Conservation (phyloP, 305 asterid species). For the Withania somnifera region DNA sequence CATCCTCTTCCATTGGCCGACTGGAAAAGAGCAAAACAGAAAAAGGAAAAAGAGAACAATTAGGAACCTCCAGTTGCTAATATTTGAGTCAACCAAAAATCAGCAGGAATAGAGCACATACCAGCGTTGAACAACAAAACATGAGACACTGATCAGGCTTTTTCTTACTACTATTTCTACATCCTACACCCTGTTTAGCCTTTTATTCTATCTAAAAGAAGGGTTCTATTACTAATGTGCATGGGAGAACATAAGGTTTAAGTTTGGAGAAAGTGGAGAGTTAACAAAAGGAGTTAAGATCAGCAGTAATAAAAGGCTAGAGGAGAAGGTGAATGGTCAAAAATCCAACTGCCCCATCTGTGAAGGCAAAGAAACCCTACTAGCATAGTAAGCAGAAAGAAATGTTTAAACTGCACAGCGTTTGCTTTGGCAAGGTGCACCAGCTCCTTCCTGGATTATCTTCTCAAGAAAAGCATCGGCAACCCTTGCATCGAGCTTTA, state of each 20-base stretch:
- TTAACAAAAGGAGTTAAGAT: not conserved
- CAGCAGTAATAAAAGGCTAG: not conserved
- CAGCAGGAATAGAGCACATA: not conserved
- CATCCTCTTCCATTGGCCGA: slow-evolving; percentile 81
- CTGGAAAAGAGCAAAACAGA: slow-evolving; percentile 29
- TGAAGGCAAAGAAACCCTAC: not conserved
- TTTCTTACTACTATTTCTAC: not conserved
- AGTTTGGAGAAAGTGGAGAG: not conserved
- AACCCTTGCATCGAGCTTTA: slow-evolving; percentile 91
- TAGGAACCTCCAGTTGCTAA: not conserved
- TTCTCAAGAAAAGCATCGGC: slow-evolving; percentile 92
- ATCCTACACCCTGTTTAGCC: not conserved
- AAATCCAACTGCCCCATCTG: not conserved
- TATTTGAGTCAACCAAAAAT: not conserved
- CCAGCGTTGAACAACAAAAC: not conserved
- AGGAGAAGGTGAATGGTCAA: not conserved
- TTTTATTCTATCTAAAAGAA: not conserved
- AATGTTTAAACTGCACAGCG: slow-evolving; percentile 14
- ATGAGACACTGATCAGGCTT: not conserved
- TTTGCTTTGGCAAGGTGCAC: slow-evolving; percentile 82
- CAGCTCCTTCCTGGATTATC: slow-evolving; percentile 74
- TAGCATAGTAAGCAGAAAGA: not conserved
- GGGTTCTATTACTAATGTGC: not conserved
- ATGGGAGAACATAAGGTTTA: not conserved
- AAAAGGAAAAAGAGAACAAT: not conserved